A percentile compares a stretch with the other conserved stretches of the same genome.
Conservation (phyloP, 306 rosid genomes). For the Chamaecrista fasciculata region DNA sequence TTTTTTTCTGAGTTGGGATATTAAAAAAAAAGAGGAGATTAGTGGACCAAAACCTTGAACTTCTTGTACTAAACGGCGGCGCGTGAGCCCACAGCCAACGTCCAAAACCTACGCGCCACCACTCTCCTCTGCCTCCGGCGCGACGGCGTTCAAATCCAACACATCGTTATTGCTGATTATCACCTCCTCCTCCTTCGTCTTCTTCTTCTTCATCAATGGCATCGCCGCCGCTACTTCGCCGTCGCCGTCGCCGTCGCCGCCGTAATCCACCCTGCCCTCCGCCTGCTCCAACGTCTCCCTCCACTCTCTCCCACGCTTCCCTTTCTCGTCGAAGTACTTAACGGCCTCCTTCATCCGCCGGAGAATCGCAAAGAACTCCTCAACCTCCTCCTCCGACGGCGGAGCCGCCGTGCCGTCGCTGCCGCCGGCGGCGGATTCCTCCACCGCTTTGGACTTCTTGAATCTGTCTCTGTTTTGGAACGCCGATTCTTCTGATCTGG, state of each 20-base stretch:
- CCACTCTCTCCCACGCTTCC: constrained; percentile 27
- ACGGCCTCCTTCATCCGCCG: constrained; percentile 71
- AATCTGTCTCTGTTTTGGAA: constrained; percentile 10
- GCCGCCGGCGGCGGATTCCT: background rate
- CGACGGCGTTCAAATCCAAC: constrained; percentile 37
- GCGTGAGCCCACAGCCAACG: constrained; percentile 2
- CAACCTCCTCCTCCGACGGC: constrained; percentile 68
- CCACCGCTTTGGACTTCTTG: constrained; percentile 24
- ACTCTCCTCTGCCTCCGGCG: constrained; percentile 14
- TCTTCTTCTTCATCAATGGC: background rate
- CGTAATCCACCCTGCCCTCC: constrained; percentile 10
- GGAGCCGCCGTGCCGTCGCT: background rate
- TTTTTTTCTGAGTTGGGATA: no score
- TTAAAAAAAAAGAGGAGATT: no score
- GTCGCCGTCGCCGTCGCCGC: background rate
- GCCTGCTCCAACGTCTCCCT: constrained; percentile 32
- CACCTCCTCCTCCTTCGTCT: background rate
- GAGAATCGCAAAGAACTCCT: constrained; percentile 69
- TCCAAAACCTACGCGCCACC: constrained; percentile 14
- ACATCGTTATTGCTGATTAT: background rate
- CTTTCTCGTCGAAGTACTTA: constrained; percentile 52
- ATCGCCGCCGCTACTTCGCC: background rate
- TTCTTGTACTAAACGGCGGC: background rate
- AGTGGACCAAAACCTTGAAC: background rate
- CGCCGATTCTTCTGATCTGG: no score